Evolutionary conservation across 306 rosid genomes (phyloP), one percentile per base, ranked within the genome.

Genomic region (Macrotyloma uniflorum): DNA sequence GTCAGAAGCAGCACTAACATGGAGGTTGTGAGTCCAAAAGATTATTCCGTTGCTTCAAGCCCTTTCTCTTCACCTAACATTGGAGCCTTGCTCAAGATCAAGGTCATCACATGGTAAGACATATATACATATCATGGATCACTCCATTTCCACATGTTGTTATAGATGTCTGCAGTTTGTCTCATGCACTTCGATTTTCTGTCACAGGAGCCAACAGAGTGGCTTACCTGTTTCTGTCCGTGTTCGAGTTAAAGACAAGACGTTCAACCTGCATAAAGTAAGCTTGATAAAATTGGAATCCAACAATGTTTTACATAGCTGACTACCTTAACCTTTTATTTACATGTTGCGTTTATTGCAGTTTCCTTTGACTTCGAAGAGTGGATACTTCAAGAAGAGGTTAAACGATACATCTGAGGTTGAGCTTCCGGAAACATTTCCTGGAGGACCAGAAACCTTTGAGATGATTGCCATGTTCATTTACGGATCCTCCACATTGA

Each of bases 171-270:
- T 23, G 6, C 12, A 20, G 10, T 68, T 67, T 76, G 65, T 54
- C 30, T 24, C 19, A 79, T 71, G 20, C 33, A 45, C 15, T 84
- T 36, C 18, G 13, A 38, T 28, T 63, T 75, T 76, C 67, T 86
- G 74, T 81, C 55, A 72, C 84, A 91, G 98, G 97, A 94, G 97
- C 75, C 96, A 91, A 84, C 90, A 90, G 78, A 94, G 97, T 12
- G 96, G 98, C 67, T 81, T 94, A 72, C 97, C 96, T 12, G 97
- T 94, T 59, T 80, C 96, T 1, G 75, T 90, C 50, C 77, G 83
- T 0, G 91, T 87, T 71, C 83, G 89, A 54, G 90, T 91, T 67
- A 86, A 85, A 4, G 86, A 88, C 15, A 91, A 88, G 69, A 84
- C 68, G 53, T 94, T 91, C 57, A 85, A 84, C 74, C 88, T 94